Conservation (phyloP, 1,284 basidiomycete genomes). For the Grifola frondosa region DNA sequence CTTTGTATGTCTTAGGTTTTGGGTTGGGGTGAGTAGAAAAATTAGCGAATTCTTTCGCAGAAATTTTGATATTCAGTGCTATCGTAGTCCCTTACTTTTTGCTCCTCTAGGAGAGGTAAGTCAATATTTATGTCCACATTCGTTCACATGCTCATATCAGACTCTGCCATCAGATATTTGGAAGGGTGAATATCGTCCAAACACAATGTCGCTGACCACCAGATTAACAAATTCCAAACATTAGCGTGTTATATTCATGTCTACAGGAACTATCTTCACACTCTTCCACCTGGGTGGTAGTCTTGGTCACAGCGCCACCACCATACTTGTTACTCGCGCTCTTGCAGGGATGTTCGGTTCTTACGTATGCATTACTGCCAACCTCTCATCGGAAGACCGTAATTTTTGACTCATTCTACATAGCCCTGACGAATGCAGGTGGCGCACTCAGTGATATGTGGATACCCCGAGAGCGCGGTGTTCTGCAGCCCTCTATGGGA, state of each 20-base stretch:
- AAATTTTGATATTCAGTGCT: not conserved
- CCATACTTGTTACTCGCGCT: constrained; percentile 59
- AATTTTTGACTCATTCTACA: constrained; percentile 10
- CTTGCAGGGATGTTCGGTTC: constrained; percentile 63
- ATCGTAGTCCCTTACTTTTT: constrained; percentile 53
- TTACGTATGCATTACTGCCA: constrained; percentile 28
- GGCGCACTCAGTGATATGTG: constrained; percentile 65
- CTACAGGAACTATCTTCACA: constrained; percentile 57
- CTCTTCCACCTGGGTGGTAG: constrained; percentile 67
- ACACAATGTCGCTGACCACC: not conserved
- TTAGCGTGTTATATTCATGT: constrained; percentile 53
- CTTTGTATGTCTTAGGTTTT: constrained; percentile 55
- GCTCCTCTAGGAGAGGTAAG: constrained; percentile 39
- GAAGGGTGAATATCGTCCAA: too few relatives aligned
- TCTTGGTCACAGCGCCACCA: constrained; percentile 54
- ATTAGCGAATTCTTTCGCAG: not conserved
- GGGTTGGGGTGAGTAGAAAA: constrained; percentile 33
- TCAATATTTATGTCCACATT: constrained; percentile 5
- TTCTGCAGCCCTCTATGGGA: constrained; percentile 63
- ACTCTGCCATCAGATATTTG: too few relatives aligned
- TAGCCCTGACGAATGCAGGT: constrained; percentile 61
- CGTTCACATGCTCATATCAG: too few relatives aligned
- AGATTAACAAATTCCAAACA: not conserved
- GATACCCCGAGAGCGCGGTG: constrained; percentile 54
- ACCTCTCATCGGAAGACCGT: not conserved